phyloP scores from a whole-genome alignment of 2,329 filamentous ascomycete species.

The Tolypocladium ovalisporum region DNA sequence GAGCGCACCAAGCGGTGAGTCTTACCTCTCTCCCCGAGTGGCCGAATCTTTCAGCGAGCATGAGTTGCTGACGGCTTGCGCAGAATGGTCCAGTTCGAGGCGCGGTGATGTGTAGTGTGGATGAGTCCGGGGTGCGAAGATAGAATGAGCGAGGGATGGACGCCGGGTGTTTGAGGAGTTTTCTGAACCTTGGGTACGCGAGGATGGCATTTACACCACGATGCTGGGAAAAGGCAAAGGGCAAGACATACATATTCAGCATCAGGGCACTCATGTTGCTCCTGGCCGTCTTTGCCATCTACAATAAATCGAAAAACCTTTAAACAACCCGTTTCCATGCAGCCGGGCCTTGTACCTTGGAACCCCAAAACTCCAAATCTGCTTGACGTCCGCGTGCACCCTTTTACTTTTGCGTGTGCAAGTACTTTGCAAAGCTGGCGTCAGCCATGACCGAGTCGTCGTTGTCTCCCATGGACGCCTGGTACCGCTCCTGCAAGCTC shows the following conservation, averaged over 20 bases:
- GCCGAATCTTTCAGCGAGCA: background rate
- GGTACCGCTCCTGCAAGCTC: slow-evolving; percentile 65
- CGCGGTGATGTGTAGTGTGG: slow-evolving; percentile 42
- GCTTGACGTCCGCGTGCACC: background rate
- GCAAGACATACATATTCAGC: background rate
- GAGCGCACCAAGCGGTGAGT: slow-evolving; percentile 90
- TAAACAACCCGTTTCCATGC: background rate
- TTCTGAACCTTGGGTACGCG: background rate
- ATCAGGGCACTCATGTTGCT: background rate
- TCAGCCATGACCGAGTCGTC: slow-evolving; percentile 39
- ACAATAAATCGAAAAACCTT: background rate
- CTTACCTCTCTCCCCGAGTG: background rate
- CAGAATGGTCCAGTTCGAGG: slow-evolving; percentile 98
- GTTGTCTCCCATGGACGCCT: slow-evolving; percentile 57
- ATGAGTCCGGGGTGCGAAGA: background rate
- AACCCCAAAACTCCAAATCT: background rate
- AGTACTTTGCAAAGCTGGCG: slow-evolving; percentile 52
- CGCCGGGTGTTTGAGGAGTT: background rate
- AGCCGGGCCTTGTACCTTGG: background rate
- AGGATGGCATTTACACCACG: background rate
- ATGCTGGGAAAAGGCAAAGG: background rate
- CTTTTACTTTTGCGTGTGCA: slow-evolving; percentile 31
- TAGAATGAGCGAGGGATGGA: background rate
- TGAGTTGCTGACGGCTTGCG: background rate
- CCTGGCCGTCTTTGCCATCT: background rate